Base-by-base conservation (phyloP, 176 grass and related monocot genomes). In the Zea luxurians region DNA sequence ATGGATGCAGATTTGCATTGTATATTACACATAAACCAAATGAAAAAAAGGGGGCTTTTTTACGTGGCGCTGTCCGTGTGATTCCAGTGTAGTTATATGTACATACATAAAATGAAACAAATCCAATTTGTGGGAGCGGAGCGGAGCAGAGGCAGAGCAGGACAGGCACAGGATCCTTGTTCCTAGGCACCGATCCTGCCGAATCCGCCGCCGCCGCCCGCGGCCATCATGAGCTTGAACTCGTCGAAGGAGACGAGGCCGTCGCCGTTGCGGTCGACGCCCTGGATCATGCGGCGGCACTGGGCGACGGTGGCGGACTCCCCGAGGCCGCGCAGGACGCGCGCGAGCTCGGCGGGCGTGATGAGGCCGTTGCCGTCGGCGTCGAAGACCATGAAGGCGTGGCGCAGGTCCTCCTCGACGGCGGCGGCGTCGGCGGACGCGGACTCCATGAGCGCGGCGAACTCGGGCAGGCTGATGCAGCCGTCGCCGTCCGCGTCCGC, bases 161-260 rank as follows among this genome's bases (percentile, higher is more conserved):
- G 27, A 27, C 18, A 35, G 10, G 44, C 27, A 27, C 27, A 40
- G 38, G 4, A 36, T 8, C 12, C 68, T 1, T 15, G 0, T 10
- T 1, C 20, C 27, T 61, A 61, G 27, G 59, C 59, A 11, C 59
- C 21, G 59, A 61, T 61, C 40, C 42, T 76, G 74, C 75, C 75
- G 21, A 80, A 69, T 27, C 27, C 27, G 0, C 38, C 66, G 1
- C 66, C 81, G 36, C 55, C 84, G 18, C 58, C 86, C 42, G 40
- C 72, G 40, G 89, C 79, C 96, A 99, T 95, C 96, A 99, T 99
- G 71, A 85, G 58, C 83, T 89, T 95, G 83, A 99, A 99, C 88
- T 99, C 96, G 45, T 99, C 96, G 72, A 95, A 99, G 0, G 82
- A 89, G 2, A 99, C 74, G 64, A 88, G 81, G 0, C 96, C 96